Conservation (phyloP, 2,329 filamentous ascomycete genomes). For the Cladosporium sp. region DNA sequence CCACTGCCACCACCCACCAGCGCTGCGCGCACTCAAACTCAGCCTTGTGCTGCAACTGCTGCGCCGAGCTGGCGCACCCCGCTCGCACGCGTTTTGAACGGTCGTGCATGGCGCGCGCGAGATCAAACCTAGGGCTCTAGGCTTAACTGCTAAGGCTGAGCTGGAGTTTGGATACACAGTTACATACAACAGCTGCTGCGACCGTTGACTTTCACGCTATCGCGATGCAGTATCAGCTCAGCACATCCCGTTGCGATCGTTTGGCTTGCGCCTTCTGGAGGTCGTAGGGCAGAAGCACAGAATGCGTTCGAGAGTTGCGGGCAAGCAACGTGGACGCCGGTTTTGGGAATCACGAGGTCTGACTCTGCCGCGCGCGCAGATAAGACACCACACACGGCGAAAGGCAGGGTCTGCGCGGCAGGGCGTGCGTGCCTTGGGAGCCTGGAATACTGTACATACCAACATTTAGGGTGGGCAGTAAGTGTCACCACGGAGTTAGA, state of each 20-base stretch:
- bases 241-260: not conserved
- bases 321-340: not conserved
- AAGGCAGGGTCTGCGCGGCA: not conserved
- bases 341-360: not conserved
- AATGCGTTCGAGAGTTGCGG: not conserved
- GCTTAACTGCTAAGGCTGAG: not conserved
- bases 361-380: not conserved
- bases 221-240: not conserved
- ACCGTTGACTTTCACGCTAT: constrained; percentile 3
- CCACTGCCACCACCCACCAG: not conserved
- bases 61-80: not conserved
- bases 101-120: constrained; percentile 3
- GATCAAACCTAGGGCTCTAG: not conserved
- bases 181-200: no score
- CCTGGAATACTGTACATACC: not conserved
- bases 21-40: not conserved
- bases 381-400: not conserved
- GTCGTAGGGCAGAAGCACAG: not conserved
- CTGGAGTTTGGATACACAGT: not conserved
- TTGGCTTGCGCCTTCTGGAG: not conserved
- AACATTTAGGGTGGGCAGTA: not conserved
- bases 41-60: not conserved
- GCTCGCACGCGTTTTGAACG: not conserved
- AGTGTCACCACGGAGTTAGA: not conserved
- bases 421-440: not conserved